Evolutionary conservation across 2,329 filamentous ascomycete genomes (phyloP), one percentile per base, ranked within the genome.

Genomic region (Aureobasidium leucospermi): DNA sequence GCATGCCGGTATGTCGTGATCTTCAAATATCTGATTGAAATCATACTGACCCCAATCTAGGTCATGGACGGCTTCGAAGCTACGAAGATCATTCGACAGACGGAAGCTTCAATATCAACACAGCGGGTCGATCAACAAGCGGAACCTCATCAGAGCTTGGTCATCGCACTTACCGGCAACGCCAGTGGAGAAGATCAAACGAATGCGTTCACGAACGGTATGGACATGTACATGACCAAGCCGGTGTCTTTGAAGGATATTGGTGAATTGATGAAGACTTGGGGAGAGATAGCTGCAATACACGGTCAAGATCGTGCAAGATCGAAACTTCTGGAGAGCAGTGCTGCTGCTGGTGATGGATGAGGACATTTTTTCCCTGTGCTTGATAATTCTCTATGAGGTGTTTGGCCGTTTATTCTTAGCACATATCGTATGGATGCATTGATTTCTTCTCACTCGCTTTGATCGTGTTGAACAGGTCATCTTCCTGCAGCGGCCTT

Each of bases 191-290:
- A 64, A 19, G 63, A 65, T 19, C 63, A 63, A 41, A 48, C 61
- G 13, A 66, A 69, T 41, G 70, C 70, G 2, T 70, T 67, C 47
- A 64, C 59, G 34, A 66, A 64, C 2, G 70, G 70, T 1, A 63
- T 72, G 11, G 69, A 73, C 60, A 60, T 68, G 51, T 73, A 69
- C 58, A 63, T 72, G 57, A 70, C 70, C 13, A 73, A 65, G 29
- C 64, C 64, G 13, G 63, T 65, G 4, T 61, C 23, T 7, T 73
- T 75, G 59, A 71, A 69, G 58, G 72, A 73, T 60, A 43, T 63
- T 15, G 51, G 70, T 11, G 71, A 69, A 61, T 66, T 73, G 53
- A 62, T 74, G 52, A 71, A 73, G 60, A 70, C 72, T 55, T 73
- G 70, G 71, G 64, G 67, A 57, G 66, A 67, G 6, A 72, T 71